Evolutionary conservation across 192 early-diverging fungal species (phyloP), one percentile per base, ranked within the genome.

Genomic region (Dissophora globulifera): DNA sequence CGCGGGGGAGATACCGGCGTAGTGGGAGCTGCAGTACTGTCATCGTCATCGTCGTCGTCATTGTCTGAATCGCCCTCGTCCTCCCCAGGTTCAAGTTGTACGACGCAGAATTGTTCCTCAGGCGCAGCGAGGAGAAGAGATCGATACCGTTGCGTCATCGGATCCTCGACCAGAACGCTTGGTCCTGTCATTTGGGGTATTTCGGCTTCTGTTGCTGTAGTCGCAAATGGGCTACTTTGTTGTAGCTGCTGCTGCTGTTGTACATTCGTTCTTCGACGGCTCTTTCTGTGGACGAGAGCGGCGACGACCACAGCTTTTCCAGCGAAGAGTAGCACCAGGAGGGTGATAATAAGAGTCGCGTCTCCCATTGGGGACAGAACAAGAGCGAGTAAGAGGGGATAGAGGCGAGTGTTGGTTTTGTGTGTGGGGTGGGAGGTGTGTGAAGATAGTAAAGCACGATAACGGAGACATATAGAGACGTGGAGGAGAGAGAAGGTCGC

Each of bases 131-230:
- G 4, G n/a, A 17, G 43, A 45, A 17, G 43, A 4, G 43, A 45
- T 4, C 43, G 9, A 4, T 29, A 10, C 49, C 49, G 49, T 32
- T 59, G 57, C 2, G 57, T 46, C 57, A 59, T 59, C 0, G 57
- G 57, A 6, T 59, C 57, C 0, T 38, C 35, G 2, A 43, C 43
- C 26, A 59, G 23, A 0, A 42, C 23, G 12, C 22, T 43, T 16
- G 43, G 40, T 4, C 41, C 41, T 17, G 26, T 38, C 35, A 9
- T 13, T n/a, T 4, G 16, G 16, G 16, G 43, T n/a, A n/a, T n/a
- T n/a, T 4, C 4, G 16, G 43, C 47, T 38, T 33, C 27, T 42
- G 16, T 0, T 26, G 35, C 42, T 9, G 35, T 9, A 9, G 35
- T 38, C 13, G 35, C 7, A 9, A 13, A 38, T 38, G 35, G 13